Conservation (phyloP, 352 stramenopile species). For the Phytopythium vexans region DNA sequence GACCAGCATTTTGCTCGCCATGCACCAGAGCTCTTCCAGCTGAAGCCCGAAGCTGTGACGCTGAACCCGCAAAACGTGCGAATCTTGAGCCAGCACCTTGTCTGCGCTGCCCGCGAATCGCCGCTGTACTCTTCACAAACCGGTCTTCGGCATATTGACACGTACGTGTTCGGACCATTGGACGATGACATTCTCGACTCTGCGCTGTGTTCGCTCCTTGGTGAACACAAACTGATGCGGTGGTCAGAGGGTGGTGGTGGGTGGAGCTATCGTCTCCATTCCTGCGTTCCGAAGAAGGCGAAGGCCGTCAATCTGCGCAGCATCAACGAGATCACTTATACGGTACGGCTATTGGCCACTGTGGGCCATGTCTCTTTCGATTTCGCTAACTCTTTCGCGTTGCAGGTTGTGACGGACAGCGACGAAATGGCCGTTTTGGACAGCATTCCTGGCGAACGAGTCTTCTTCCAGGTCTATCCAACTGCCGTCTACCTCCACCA, state of each 20-base stretch:
- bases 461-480: slow-evolving; percentile 92
- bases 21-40: slow-evolving; percentile 59
- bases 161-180: slow-evolving; percentile 51
- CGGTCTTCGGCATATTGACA: slow-evolving; percentile 56
- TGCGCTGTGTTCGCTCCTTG: slow-evolving; percentile 23
- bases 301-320: slow-evolving; percentile 57
- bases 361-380: not conserved
- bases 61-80: slow-evolving; percentile 86
- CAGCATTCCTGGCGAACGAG: slow-evolving; percentile 75
- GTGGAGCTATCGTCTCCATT: slow-evolving; percentile 48
- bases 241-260: slow-evolving; percentile 25
- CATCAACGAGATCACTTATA: slow-evolving; percentile 67
- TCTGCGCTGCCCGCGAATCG: slow-evolving; percentile 93
- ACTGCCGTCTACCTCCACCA: slow-evolving; percentile 92
- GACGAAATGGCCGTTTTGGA: slow-evolving; percentile 70
- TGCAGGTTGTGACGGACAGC: slow-evolving; percentile 53
- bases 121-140: slow-evolving; percentile 77
- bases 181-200: slow-evolving; percentile 4
- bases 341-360: slow-evolving; percentile 11
- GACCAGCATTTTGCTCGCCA: slow-evolving; percentile 91
- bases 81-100: slow-evolving; percentile 90
- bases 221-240: slow-evolving; percentile 43
- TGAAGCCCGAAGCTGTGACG: slow-evolving; percentile 69
- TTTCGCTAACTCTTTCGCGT: not conserved
- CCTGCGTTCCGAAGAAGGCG: slow-evolving; percentile 56